These are phyloP conservation scores for Brassica hybrid DNA, from an alignment of 441 rosid species.

Conservation along the genomic window DNA sequence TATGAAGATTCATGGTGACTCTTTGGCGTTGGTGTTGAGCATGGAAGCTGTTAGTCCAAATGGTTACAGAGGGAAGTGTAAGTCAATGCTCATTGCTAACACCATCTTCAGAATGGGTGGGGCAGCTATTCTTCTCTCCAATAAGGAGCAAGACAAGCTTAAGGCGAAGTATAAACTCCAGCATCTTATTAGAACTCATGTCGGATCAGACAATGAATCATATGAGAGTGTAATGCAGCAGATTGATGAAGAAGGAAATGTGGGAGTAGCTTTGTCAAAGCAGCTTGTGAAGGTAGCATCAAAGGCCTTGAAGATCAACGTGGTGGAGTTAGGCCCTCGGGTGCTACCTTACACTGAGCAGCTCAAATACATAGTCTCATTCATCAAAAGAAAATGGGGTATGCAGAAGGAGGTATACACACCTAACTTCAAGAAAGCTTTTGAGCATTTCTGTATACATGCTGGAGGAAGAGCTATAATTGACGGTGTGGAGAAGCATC, in stretches of 20 bases:
- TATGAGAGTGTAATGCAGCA: slow-evolving; percentile 57
- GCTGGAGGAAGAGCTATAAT: slow-evolving; percentile 69
- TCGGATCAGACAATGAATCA: slow-evolving; percentile 55
- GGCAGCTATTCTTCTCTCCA: slow-evolving; percentile 62
- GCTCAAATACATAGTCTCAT: slow-evolving; percentile 48
- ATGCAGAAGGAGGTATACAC: slow-evolving; percentile 39
- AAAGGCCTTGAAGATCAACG: slow-evolving; percentile 55
- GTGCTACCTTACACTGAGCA: slow-evolving; percentile 64
- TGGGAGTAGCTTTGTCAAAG: slow-evolving; percentile 64
- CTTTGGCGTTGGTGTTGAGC: slow-evolving; percentile 60
- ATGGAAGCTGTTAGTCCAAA: slow-evolving; percentile 64
- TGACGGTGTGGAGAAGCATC: slow-evolving; percentile 55
- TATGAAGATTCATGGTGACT: slow-evolving; percentile 49
- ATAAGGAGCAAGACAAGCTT: slow-evolving; percentile 52
- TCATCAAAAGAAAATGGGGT: slow-evolving; percentile 36
- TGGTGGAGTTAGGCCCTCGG: slow-evolving; percentile 55
- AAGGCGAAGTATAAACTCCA: slow-evolving; percentile 61
- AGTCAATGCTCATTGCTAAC: slow-evolving; percentile 67
- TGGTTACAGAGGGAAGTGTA: slow-evolving; percentile 54
- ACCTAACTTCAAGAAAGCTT: slow-evolving; percentile 71
- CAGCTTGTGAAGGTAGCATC: slow-evolving; percentile 57
- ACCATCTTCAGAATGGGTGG: slow-evolving; percentile 73
- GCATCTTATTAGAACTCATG: slow-evolving; percentile 65
- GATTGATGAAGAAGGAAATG: slow-evolving; percentile 52
- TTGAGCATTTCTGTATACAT: slow-evolving; percentile 71